A percentile compares a stretch with the other conserved stretches of the same genome.
phyloP scores from a whole-genome alignment of 2,329 filamentous ascomycete genomes.

The Kalmusia sp. region DNA sequence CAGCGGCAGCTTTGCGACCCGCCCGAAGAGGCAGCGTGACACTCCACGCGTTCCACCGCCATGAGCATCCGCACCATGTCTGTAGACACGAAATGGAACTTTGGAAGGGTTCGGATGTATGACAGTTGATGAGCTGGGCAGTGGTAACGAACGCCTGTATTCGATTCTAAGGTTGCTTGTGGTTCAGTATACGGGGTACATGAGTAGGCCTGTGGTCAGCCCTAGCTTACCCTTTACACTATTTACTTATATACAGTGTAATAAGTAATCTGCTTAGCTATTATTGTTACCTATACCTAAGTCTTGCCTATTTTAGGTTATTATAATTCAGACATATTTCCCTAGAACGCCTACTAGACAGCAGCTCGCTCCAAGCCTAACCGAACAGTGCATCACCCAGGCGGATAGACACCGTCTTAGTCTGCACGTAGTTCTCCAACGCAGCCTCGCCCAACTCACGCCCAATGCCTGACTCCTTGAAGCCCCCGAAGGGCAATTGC shows the following conservation, averaged over 20 bases:
- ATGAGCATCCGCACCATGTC: too few species aligned
- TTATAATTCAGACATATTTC: neutral
- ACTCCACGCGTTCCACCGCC: too few species aligned
- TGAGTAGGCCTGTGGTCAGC: too few species aligned
- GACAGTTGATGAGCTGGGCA: too few species aligned
- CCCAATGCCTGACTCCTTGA: conserved; percentile 58
- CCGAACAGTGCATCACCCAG: conserved; percentile 59
- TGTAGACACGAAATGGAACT: too few species aligned
- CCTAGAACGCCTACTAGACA: neutral
- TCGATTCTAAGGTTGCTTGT: too few species aligned
- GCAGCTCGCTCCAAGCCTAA: conserved; percentile 33
- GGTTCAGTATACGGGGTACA: too few species aligned
- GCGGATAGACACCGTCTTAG: conserved; percentile 55
- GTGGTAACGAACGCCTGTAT: too few species aligned
- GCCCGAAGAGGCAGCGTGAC: too few species aligned
- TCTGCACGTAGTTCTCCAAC: conserved; percentile 55
- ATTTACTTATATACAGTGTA: conserved; percentile 15
- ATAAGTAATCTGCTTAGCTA: conserved; percentile 1
- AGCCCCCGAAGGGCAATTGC: conserved; percentile 64
- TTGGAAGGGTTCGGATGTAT: too few species aligned
- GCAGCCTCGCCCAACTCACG: conserved; percentile 59
- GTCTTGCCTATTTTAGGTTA: conserved; percentile 3
- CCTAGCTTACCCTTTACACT: too few species aligned
- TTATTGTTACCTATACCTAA: neutral
- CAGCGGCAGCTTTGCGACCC: too few species aligned